Percentiles rank a stretch among this genome's conserved stretches.
Evolutionary conservation across 768 basidiomycete genomes (phyloP).

Genomic region (Tricholoma saponaceum): DNA sequence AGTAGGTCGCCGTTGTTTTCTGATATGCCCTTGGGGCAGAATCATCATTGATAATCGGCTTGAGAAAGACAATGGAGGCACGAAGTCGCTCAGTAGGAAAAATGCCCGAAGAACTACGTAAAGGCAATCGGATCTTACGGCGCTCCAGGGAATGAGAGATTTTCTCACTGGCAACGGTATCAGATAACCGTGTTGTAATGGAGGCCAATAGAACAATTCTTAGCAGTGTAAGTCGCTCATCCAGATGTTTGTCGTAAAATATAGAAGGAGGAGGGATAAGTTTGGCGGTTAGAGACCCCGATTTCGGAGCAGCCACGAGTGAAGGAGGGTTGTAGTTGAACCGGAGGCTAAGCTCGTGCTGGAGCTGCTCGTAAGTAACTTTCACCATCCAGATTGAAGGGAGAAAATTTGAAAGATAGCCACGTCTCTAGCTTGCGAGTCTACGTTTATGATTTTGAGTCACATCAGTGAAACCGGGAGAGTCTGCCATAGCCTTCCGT

Average conservation of each 20-base stretch:
- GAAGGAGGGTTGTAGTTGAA: slow-evolving; percentile 1
- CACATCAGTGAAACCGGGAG: too few relatives aligned
- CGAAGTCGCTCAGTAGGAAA: background rate
- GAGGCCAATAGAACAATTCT: background rate
- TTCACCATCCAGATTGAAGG: too few relatives aligned
- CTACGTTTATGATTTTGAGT: too few relatives aligned
- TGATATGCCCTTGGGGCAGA: background rate
- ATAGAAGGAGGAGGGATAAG: background rate
- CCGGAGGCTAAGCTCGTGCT: background rate
- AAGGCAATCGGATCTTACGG: too few relatives aligned
- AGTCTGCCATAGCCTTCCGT: too few relatives aligned
- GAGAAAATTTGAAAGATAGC: too few relatives aligned
- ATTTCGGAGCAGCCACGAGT: background rate
- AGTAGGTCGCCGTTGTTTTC: background rate
- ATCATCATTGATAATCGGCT: background rate
- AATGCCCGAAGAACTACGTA: background rate
- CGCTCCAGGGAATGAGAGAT: background rate
- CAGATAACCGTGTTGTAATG: background rate
- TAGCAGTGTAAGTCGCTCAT: slow-evolving; percentile 1
- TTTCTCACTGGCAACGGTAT: background rate
- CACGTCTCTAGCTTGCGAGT: too few relatives aligned
- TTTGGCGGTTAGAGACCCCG: background rate
- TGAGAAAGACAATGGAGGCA: too few relatives aligned
- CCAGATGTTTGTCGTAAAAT: slow-evolving; percentile 10
- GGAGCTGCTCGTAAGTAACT: background rate